Conservation (phyloP, 176 grass and related monocot genomes). For the Cenchrus purpureus region DNA sequence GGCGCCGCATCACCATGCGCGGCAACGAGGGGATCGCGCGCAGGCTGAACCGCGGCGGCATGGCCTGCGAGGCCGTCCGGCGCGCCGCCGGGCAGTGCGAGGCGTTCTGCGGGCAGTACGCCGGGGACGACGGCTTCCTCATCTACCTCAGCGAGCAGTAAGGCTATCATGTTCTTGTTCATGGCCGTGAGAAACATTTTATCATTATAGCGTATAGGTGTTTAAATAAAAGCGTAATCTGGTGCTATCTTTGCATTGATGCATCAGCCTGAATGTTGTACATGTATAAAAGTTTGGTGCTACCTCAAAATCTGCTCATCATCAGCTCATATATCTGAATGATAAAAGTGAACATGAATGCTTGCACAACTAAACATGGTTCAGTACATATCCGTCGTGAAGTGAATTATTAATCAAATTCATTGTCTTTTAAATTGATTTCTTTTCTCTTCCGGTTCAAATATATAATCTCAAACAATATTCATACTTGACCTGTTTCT, state of each 20-base stretch:
- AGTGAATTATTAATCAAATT: neutral
- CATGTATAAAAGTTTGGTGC: too few relatives aligned
- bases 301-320: too few relatives aligned
- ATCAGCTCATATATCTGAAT: too few relatives aligned
- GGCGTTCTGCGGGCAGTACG: neutral
- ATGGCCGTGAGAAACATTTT: too few relatives aligned
- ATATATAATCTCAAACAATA: too few relatives aligned
- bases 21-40: neutral
- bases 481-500: neutral
- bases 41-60: neutral
- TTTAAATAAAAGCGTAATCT: neutral
- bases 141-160: neutral
- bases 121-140: neutral
- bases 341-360: too few relatives aligned
- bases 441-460: neutral
- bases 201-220: too few relatives aligned
- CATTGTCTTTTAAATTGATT: neutral
- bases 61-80: neutral
- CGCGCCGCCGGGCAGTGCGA: neutral
- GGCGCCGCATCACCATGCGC: slow-evolving; percentile 24
- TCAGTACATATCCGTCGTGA: too few relatives aligned
- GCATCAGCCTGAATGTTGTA: too few relatives aligned
- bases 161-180: neutral
- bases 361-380: too few relatives aligned
- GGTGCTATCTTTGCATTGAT: neutral